Evolutionary conservation across 352 stramenopile genomes (phyloP), one percentile per base, ranked within the genome.

Genomic region (Phytophthora parvispora): DNA sequence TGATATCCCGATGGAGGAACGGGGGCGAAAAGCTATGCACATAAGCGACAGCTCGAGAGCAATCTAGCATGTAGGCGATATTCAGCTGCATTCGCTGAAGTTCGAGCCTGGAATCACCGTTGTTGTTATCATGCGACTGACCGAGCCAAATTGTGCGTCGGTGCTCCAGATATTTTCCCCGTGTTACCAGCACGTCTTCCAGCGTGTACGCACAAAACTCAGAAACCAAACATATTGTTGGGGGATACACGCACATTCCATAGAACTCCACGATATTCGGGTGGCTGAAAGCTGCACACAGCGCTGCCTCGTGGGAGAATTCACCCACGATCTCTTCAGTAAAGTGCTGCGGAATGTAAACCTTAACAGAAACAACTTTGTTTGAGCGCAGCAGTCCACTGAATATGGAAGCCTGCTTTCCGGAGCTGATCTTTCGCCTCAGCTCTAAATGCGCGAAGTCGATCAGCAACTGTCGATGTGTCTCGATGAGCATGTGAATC

Each of bases 1-100:
- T 90, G 12, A 91, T 77, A 25, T 91, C 80, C 25, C 83, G 82
- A 16, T 91, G 83, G 9, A 91, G 24, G 55, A 91, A 86, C 7
- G 81, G 61, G 3, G 80, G 80, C 20, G 75, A 80, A 31, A 90
- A 90, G 42, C 74, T 87, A 54, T 91, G 83, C 12, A 91, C 49
- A 32, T 91, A 91, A 15, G 80, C 80, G 1, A 91, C 60, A 3
- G 80, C 80, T 15, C 83, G 75, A 15, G 80, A 76, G 1, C 76
- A 81, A 22, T 91, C 83, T 10, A 89, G 45, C 82, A 91, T 89
- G 29, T 85, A 84, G 9, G 59, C 70, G 1, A 91, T 47, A 28
- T 77, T 71, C 49, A 88, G 70, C 36, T 84, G 65, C 22, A 67
- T 59, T 32, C 79, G 66, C 56, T 82, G 72, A 15, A 62, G 36